Evolutionary conservation across 805 yeast species (phyloP).

Genomic region (Metschnikowia henanensis): DNA sequence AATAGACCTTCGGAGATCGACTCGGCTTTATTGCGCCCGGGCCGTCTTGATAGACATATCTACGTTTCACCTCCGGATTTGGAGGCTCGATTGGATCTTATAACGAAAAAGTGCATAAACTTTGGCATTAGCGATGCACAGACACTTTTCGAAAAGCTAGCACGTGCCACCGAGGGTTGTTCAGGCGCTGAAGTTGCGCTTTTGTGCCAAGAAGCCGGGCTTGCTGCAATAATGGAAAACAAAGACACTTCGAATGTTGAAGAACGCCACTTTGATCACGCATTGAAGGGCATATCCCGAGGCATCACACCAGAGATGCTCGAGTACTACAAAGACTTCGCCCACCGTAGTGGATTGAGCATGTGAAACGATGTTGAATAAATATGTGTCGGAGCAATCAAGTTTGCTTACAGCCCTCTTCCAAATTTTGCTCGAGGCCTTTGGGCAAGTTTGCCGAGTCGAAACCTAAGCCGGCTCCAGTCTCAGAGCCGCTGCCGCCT

Average conservation of each 20-base stretch:
- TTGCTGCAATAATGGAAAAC: conserved; percentile 88
- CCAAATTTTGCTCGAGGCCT: conserved; percentile 51
- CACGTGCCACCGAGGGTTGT: conserved; percentile 77
- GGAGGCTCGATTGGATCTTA: conserved; percentile 76
- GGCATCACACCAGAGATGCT: conserved; percentile 89
- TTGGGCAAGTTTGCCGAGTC: conserved; percentile 54
- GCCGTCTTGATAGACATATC: conserved; percentile 89
- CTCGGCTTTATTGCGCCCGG: conserved; percentile 92
- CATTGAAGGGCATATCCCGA: conserved; percentile 63
- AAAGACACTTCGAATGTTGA: conserved; percentile 51
- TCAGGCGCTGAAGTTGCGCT: conserved; percentile 96
- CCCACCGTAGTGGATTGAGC: conserved; percentile 37
- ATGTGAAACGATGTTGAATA: conserved; percentile 10
- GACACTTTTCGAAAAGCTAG: conserved; percentile 52
- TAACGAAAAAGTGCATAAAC: conserved; percentile 64
- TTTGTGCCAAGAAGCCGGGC: conserved; percentile 92
- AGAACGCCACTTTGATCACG: conserved; percentile 70
- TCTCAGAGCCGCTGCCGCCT: conserved; percentile 41
- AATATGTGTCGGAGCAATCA: conserved; percentile 2
- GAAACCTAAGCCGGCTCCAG: conserved; percentile 43
- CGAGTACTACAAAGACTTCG: conserved; percentile 63
- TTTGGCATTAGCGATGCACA: conserved; percentile 51
- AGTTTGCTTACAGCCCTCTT: conserved; percentile 55
- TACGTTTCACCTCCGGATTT: conserved; percentile 91
- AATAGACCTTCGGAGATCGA: conserved; percentile 94